Evolutionary conservation across 768 basidiomycete genomes (phyloP).

Genomic region (Inosperma sp.): DNA sequence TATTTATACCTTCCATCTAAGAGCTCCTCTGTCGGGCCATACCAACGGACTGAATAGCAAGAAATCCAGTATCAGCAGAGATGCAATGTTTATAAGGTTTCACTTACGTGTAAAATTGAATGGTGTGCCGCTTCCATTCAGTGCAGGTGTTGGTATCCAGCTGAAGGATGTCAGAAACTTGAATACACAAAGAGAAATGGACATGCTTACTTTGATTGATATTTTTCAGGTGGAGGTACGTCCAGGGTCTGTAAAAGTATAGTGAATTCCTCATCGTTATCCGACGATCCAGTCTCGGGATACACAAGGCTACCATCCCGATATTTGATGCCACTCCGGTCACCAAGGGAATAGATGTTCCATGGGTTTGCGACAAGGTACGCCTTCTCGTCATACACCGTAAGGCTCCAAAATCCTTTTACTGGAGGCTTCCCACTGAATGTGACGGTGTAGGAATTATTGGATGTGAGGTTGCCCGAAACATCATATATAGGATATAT

Average conservation of each 20-base stretch:
- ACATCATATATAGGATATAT: background rate
- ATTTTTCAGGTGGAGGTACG: background rate
- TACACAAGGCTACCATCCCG: background rate
- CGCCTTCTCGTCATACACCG: background rate
- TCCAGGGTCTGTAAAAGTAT: background rate
- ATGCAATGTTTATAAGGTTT: too few relatives aligned
- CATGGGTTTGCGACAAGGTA: background rate
- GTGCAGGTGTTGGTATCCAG: too few relatives aligned
- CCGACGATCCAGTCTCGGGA: background rate
- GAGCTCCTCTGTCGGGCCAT: conserved; percentile 4
- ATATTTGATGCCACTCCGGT: background rate
- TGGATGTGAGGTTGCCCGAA: background rate
- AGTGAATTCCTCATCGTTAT: background rate
- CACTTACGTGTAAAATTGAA: too few relatives aligned
- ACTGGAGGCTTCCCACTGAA: too few relatives aligned
- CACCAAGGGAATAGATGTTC: background rate
- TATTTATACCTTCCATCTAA: background rate
- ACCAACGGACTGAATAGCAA: conserved; percentile 1
- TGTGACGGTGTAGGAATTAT: background rate
- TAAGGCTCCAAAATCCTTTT: background rate
- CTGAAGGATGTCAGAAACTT: too few relatives aligned
- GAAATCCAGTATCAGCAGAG: too few relatives aligned
- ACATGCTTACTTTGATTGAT: background rate
- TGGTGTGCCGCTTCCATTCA: too few relatives aligned
- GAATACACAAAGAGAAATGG: background rate